phyloP scores from a whole-genome alignment of 345 rosid species.

The Dimocarpus longan region DNA sequence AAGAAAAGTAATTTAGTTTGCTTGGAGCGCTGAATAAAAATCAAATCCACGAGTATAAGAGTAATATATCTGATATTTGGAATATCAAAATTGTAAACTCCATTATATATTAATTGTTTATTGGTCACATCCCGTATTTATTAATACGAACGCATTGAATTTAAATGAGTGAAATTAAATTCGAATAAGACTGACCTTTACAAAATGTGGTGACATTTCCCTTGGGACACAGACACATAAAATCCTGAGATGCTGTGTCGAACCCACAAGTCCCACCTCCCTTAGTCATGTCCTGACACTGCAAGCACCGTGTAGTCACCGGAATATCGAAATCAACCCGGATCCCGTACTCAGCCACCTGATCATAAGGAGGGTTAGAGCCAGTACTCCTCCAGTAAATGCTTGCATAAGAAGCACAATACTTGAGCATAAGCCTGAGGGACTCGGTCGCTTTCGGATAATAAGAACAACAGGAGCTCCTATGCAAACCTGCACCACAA shows the following conservation, averaged over 20 bases:
- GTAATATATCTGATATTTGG: no score
- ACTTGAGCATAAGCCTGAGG: slow-evolving; percentile 74
- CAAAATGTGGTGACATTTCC: slow-evolving; percentile 72
- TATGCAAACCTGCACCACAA: slow-evolving; percentile 51
- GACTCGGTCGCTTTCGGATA: slow-evolving; percentile 85
- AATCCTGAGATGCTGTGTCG: slow-evolving; percentile 52
- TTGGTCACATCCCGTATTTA: no score
- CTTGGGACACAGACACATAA: slow-evolving; percentile 63
- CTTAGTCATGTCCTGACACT: slow-evolving; percentile 77
- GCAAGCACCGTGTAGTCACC: slow-evolving; percentile 71
- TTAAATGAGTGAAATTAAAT: no score
- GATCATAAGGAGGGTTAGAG: slow-evolving; percentile 48
- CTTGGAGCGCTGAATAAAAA: no score
- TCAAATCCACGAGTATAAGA: no score
- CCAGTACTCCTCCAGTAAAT: slow-evolving; percentile 79
- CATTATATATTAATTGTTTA: no score
- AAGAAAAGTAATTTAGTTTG: no score
- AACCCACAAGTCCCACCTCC: slow-evolving; percentile 84
- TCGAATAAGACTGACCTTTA: slow-evolving; percentile 47
- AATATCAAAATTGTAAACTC: no score
- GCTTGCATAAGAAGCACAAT: slow-evolving; percentile 82
- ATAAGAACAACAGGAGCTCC: slow-evolving; percentile 81
- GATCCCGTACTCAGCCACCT: slow-evolving; percentile 84
- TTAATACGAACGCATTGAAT: no score
- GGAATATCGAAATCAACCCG: slow-evolving; percentile 82